Conservation (phyloP, 805 yeast species). For the Hanseniaspora hatyaiensis region DNA sequence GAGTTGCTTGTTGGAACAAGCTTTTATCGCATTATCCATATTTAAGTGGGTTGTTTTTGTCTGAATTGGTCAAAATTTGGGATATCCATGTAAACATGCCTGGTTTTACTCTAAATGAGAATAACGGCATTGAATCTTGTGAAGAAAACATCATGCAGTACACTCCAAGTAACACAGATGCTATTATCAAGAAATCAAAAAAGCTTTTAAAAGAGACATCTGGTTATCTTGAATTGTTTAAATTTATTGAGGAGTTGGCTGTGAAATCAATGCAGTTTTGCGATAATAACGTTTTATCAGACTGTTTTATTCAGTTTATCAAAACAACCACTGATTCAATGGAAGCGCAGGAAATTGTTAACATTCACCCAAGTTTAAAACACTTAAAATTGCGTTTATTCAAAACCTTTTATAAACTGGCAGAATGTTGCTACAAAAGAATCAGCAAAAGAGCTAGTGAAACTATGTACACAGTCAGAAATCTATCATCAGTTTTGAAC, state of each 20-base stretch:
- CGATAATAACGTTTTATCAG: slow-evolving; percentile 7
- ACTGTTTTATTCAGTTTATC: slow-evolving; percentile 4
- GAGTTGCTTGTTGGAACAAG: slow-evolving; percentile 71
- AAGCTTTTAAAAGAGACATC: slow-evolving; percentile 14
- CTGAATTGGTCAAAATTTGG: slow-evolving; percentile 64
- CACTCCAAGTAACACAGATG: slow-evolving; percentile 63
- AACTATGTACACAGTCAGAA: slow-evolving; percentile 4
- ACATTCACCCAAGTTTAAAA: slow-evolving; percentile 11
- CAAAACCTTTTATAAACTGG: neutral
- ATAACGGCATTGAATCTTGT: slow-evolving; percentile 45
- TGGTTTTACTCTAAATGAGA: slow-evolving; percentile 37
- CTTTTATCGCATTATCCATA: slow-evolving; percentile 56
- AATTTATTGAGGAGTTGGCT: slow-evolving; percentile 6
- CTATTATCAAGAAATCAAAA: slow-evolving; percentile 42
- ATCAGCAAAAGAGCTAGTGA: neutral
- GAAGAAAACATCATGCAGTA: slow-evolving; percentile 75
- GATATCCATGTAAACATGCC: slow-evolving; percentile 51
- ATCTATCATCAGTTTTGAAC: neutral
- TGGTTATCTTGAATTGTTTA: slow-evolving; percentile 8
- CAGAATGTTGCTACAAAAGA: slow-evolving; percentile 11
- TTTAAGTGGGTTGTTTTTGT: slow-evolving; percentile 46
- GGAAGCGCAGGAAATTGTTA: neutral
- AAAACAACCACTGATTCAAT: slow-evolving; percentile 3
- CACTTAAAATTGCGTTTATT: slow-evolving; percentile 4
- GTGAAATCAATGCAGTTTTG: slow-evolving; percentile 5